Evolutionary conservation across 2,329 filamentous ascomycete species (phyloP), one percentile per base, ranked within the genome.

Genomic region (Hymenoscyphus repandus): DNA sequence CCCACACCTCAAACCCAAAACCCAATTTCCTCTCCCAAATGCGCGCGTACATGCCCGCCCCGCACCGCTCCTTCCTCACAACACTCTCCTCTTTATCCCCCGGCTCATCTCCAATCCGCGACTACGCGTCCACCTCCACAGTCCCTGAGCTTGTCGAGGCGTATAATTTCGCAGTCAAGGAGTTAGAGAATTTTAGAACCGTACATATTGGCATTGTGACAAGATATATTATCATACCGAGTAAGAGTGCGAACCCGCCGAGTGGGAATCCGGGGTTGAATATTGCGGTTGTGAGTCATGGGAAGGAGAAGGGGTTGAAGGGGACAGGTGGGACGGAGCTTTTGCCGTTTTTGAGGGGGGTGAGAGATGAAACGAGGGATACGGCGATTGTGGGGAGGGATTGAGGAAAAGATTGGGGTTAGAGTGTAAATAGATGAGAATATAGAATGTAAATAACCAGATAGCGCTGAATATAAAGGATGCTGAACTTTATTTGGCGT

Each of bases 141-240:
- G 69, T 83, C 66, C 65, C 74, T 51, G 52, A 73, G 6, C 67
- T 87, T 44, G 66, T 73, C 53, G 63, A 82, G 60, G 73, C 88
- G 63, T 96, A 88, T 65, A 83, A 88, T 51, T 78, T 79, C 0
- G 90, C 88, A 39, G 78, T 91, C 1, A 80, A 83, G 18, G 88
- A 90, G 69, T 74, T 96, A 39, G 81, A 83, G 10, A 74, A 78
- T 17, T 85, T 96, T 63, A 78, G 92, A 49, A 87, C 92, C 66
- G 90, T 87, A 63, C 91, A 97, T 66, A 88, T 96, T 59, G 83
- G 88, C 66, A 88, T 97, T 51, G 91, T 96, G 2, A 88, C 88
- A 32, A 78, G 90, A 44, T 97, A 96, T 68, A 95, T 97, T 62
- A 84, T 96, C 58, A 73, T 93, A 49, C 90, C 90, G 20, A 86